Conservation (phyloP, 106 monocot genomes). For the Phalaenopsis equestris region DNA sequence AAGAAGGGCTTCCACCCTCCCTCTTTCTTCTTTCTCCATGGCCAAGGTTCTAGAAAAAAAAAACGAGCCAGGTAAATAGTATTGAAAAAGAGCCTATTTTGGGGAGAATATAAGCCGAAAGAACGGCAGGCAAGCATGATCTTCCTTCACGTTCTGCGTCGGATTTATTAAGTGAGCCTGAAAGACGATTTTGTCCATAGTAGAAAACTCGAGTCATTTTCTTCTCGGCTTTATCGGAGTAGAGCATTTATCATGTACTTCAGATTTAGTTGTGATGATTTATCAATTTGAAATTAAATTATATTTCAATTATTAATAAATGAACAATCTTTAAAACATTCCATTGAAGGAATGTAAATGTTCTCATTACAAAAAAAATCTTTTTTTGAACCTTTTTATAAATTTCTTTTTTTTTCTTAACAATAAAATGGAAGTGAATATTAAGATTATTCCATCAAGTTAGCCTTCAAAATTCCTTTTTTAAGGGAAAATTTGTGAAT, state of each 20-base stretch:
- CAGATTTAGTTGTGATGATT: neutral
- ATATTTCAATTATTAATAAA: too few species aligned
- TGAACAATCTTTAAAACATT: too few species aligned
- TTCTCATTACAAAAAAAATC: too few species aligned
- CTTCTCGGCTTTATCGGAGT: neutral
- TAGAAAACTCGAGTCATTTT: neutral
- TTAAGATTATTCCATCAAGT: too few species aligned
- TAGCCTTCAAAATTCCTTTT: too few species aligned
- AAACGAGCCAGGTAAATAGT: neutral
- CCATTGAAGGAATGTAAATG: too few species aligned
- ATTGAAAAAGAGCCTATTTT: neutral
- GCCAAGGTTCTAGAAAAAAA: neutral
- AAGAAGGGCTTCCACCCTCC: neutral
- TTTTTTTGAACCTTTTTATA: too few species aligned
- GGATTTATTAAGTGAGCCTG: neutral
- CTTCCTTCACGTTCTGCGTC: neutral
- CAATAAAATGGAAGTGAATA: too few species aligned
- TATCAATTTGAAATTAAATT: too few species aligned
- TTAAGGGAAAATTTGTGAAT: too few species aligned
- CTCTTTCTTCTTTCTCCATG: slow-evolving; percentile 1
- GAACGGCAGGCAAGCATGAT: neutral
- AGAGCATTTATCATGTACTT: neutral
- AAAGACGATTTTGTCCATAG: neutral
- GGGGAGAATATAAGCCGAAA: neutral
- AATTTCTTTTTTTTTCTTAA: too few species aligned